phyloP scores from a whole-genome alignment of 192 early-diverging fungal species.

The Podila verticillata region DNA sequence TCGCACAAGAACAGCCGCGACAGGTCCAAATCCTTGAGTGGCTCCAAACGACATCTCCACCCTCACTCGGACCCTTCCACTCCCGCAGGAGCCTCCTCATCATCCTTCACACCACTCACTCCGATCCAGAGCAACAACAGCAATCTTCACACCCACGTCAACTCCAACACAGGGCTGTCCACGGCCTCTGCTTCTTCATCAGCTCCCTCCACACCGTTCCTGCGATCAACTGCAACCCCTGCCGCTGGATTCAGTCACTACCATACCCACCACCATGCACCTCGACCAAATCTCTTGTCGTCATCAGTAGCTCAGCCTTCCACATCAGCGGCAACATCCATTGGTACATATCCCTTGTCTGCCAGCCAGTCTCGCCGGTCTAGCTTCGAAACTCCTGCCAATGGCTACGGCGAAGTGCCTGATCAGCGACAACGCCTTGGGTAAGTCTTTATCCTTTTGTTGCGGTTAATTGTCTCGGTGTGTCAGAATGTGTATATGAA shows the following conservation, averaged over 20 bases:
- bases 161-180: constrained; percentile 4
- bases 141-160: background rate
- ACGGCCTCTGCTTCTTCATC: constrained; percentile 21
- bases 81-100: background rate
- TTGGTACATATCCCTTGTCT: constrained; percentile 13
- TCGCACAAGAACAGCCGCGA: constrained; percentile 7
- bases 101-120: background rate
- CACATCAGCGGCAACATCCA: background rate
- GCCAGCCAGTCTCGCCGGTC: constrained; percentile 32
- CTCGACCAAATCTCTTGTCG: constrained; percentile 1
- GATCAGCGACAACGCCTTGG: constrained; percentile 26
- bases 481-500: background rate
- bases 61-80: constrained; percentile 20
- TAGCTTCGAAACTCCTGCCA: background rate
- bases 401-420: background rate
- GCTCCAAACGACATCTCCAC: background rate
- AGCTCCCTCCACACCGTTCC: background rate
- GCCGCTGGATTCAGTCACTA: constrained; percentile 25
- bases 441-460: constrained; percentile 15
- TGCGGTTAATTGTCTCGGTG: too few relatives aligned
- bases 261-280: constrained; percentile 32
- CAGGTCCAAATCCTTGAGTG: constrained; percentile 5
- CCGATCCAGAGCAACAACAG: background rate
- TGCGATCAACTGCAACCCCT: background rate
- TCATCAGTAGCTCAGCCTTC: background rate